Base-by-base conservation (phyloP, 352 stramenopile species). In the Blastocystis sp. region DNA sequence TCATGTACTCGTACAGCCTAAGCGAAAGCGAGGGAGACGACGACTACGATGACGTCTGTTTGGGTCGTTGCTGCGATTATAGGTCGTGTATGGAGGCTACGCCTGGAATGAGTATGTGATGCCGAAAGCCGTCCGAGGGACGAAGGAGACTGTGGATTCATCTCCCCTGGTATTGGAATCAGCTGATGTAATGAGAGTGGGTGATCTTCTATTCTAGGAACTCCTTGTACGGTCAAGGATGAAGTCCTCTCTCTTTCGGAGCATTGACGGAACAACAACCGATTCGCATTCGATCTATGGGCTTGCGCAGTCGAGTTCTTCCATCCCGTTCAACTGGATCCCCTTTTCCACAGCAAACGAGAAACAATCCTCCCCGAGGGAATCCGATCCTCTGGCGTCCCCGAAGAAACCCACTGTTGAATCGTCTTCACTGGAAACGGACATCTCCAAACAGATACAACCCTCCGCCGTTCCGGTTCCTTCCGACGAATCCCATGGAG, bases 1-100 rank as follows among this genome's bases (percentile, higher is more conserved):
- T 81, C 32, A 78, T 81, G 69, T 81, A 81, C 40, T 64, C 69
- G 6, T 81, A 81, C 42, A 81, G 56, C 63, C 51, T 81, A 6
- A 81, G 69, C 40, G 69, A 81, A 40, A 81, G 69, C 34, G 69
- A 81, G 1, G 69, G 44, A 6, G 65, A 78, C 16, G 69, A 81
- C 18, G 69, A 81, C 4, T 27, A n/a, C 9, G 69, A 81, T 18
- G 69, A 81, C 42, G 69, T 81, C 8, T n/a, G 1, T 38, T 63
- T 32, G 4, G 27, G 14, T 42, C 27, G 21, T 32, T 29, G 0
- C 24, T 81, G 16, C 21, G 8, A 46, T 38, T 32, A 27, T 81
- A 81, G 69, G 49, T 81, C 21, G 42, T 48, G 24, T 81, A 81
- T 40, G 48, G 48, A 49, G 69, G 69, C 32, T 81, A 81, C 63